These are phyloP conservation scores for Clavispora vitiphila DNA, from an alignment of 805 yeast genomes.

Conservation along the genomic window DNA sequence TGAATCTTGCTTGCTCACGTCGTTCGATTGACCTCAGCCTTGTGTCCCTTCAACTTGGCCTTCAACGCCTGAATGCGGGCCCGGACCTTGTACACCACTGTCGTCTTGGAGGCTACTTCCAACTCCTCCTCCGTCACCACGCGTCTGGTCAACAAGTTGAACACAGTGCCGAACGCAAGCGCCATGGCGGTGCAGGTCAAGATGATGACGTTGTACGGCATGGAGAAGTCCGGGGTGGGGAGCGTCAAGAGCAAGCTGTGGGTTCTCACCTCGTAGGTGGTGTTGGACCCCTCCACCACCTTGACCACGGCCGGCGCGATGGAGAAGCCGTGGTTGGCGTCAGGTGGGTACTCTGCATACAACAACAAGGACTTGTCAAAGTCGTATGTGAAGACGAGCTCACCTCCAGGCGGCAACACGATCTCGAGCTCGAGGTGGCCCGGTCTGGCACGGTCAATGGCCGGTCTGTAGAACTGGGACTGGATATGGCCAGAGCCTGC, in stretches of 20 bases:
- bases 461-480: conserved; percentile 64
- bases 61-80: conserved; percentile 8
- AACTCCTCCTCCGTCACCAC: conserved; percentile 73
- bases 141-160: conserved; percentile 69
- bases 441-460: conserved; percentile 75
- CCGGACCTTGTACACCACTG: conserved; percentile 7
- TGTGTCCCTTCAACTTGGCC: neutral
- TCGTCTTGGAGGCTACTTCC: conserved; percentile 24
- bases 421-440: conserved; percentile 72
- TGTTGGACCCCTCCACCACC: conserved; percentile 33
- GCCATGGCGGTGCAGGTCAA: conserved; percentile 92
- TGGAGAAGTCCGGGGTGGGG: conserved; percentile 96
- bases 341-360: conserved; percentile 96
- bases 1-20: no score
- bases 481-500: conserved; percentile 35
- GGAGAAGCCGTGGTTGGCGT: conserved; percentile 96
- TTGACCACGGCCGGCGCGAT: conserved; percentile 85
- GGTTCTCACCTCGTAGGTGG: conserved; percentile 59
- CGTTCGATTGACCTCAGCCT: no score
- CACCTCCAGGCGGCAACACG: conserved; percentile 57
- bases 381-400: conserved; percentile 60
- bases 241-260: conserved; percentile 80
- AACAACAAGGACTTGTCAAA: conserved; percentile 84
- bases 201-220: conserved; percentile 97
- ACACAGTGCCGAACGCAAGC: conserved; percentile 80